A percentile compares a stretch with the other conserved stretches of the same genome.
phyloP scores from a whole-genome alignment of 2,329 filamentous ascomycete species.

The Tolypocladium ovalisporum region DNA sequence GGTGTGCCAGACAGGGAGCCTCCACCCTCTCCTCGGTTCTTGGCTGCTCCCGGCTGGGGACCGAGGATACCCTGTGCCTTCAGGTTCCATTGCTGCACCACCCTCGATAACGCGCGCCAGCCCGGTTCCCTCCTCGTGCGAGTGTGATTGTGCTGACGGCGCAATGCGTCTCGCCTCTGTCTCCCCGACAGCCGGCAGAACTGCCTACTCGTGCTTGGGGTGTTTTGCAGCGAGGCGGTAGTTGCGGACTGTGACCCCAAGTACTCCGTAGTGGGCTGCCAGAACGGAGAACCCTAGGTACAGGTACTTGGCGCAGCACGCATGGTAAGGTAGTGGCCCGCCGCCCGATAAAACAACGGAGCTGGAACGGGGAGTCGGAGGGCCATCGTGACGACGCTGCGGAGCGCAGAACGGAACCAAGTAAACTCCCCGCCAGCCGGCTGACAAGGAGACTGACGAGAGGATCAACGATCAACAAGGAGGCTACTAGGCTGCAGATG shows the following conservation, averaged over 20 bases:
- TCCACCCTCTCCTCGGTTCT: background rate
- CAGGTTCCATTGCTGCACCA: background rate
- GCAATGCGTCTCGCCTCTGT: background rate
- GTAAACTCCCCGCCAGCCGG: background rate
- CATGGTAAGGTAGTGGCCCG: background rate
- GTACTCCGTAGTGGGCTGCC: background rate
- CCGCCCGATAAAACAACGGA: background rate
- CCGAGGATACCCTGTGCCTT: no score
- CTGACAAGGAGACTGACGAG: background rate
- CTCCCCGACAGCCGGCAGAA: no score
- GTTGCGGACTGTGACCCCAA: background rate
- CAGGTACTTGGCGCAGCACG: background rate
- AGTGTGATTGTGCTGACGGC: background rate
- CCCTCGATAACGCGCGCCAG: background rate
- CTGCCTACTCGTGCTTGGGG: no score
- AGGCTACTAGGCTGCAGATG: background rate
- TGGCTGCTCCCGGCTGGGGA: background rate
- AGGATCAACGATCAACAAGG: no score
- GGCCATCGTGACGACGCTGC: background rate
- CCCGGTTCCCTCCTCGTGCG: background rate
- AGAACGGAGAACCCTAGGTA: background rate
- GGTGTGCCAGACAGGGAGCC: conserved; percentile 1
- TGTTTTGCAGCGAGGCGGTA: background rate
- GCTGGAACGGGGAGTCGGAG: background rate
- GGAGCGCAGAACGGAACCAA: background rate